Base-by-base conservation (phyloP, 441 rosid genomes). In the Euphorbia celastroides region DNA sequence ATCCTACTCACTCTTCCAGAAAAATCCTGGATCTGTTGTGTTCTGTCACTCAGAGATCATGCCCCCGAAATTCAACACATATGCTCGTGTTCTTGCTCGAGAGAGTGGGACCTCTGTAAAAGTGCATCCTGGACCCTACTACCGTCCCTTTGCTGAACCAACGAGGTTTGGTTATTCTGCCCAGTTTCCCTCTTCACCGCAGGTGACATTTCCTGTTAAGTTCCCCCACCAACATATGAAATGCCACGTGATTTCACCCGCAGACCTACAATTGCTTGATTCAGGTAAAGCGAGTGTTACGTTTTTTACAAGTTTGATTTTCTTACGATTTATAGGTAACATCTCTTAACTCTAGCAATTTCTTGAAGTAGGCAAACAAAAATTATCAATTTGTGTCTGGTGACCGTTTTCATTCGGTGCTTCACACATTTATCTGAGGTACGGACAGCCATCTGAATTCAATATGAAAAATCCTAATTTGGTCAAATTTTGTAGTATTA, bases 171-270 rank as follows among this genome's bases (percentile, higher is more conserved):
- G n/a, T 62, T 44, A 44, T 57, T 65, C 68, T 52, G n/a, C 67
- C 16, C 36, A n/a, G 65, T 54, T 16, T 38, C 72, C 62, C 52
- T 48, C 38, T 17, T 34, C 9, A 16, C 71, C 52, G 41, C 79
- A 63, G 51, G 59, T 70, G 58, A 68, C 50, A 5, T 3, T 36
- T 70, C 72, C 73, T 38, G 66, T 36, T 42, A 19, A 17, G 26
- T 30, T 71, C 60, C 65, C 69, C 62, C 72, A 76, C 34, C 68
- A 57, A 36, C 42, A 31, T 38, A 41, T 62, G 70, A 62, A 26
- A 32, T 50, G 55, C 60, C 63, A 23, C 34, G 65, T 46, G 62
- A 28, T 31, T 20, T n/a, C n/a, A n/a, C n/a, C n/a, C n/a, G n/a
- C n/a, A n/a, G n/a, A n/a, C n/a, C n/a, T n/a, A n/a, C n/a, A n/a